Evolutionary conservation across 225 moss, liverwort and hornwort genomes (phyloP).

Genomic region (Straminergon stramineum): DNA sequence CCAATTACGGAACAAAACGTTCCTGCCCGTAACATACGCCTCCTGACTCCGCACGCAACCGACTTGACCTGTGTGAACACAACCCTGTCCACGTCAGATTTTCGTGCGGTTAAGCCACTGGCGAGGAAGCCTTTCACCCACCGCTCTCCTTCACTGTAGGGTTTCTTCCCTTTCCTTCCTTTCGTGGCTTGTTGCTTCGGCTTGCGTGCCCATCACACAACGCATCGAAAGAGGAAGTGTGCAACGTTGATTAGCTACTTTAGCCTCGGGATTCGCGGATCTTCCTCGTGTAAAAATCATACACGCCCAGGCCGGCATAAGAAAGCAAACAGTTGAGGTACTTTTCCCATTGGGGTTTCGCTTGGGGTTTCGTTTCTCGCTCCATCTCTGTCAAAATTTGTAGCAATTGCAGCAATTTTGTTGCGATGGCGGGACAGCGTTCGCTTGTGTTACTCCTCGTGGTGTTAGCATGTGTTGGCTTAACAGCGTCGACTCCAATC

Average conservation of each 20-base stretch:
- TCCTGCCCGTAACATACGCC: not conserved
- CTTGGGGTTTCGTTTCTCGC: not conserved
- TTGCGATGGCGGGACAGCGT: conserved; percentile 11
- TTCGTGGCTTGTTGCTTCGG: not conserved
- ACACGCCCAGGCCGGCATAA: too few species aligned
- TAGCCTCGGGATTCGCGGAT: not conserved
- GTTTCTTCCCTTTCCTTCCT: not conserved
- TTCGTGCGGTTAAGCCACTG: not conserved
- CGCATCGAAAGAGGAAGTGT: not conserved
- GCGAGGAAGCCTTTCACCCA: not conserved
- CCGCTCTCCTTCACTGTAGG: not conserved
- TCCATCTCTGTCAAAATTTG: too few species aligned
- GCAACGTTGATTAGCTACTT: not conserved
- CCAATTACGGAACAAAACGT: not conserved
- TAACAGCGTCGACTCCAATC: not conserved
- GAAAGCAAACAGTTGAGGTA: not conserved
- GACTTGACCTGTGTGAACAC: not conserved
- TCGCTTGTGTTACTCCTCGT: not conserved
- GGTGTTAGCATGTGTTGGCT: not conserved
- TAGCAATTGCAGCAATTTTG: not conserved
- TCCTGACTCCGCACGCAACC: not conserved
- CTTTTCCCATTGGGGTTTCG: not conserved
- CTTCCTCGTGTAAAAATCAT: not conserved
- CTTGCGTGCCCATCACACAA: not conserved
- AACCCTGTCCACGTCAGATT: not conserved